Evolutionary conservation across 2,329 filamentous ascomycete species (phyloP).

Genomic region (Cytospora piceae): DNA sequence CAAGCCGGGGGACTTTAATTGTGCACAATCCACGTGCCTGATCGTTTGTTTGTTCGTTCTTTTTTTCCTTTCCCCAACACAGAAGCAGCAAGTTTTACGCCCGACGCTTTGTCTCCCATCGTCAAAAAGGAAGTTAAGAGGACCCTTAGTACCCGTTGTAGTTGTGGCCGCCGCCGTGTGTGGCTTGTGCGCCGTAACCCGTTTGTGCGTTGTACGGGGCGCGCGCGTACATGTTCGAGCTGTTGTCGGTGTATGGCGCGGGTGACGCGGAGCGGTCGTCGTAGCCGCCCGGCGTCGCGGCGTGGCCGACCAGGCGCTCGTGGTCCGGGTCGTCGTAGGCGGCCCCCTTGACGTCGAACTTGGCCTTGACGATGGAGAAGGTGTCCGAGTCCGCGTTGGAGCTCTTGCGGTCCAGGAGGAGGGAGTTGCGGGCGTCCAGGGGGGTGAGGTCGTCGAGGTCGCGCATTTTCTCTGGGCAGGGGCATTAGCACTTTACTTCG

Average conservation of each 20-base stretch:
- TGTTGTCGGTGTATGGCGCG: constrained; percentile 23
- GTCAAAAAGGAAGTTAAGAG: background rate
- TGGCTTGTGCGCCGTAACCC: constrained; percentile 12
- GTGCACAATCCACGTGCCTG: constrained; percentile 13
- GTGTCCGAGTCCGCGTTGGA: constrained; percentile 43
- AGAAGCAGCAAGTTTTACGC: constrained; percentile 10
- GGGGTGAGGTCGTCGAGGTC: constrained; percentile 84
- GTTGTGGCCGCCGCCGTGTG: constrained; percentile 10
- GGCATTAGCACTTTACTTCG: constrained; percentile 35
- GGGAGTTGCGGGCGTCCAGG: constrained; percentile 82
- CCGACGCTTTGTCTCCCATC: constrained; percentile 6
- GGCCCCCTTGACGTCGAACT: constrained; percentile 40
- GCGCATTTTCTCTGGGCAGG: constrained; percentile 68
- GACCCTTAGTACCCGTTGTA: background rate
- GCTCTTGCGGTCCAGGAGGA: constrained; percentile 67
- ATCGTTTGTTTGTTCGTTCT: background rate
- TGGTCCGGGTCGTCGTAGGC: constrained; percentile 38
- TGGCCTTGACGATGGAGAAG: constrained; percentile 48
- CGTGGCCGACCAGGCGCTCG: constrained; percentile 45
- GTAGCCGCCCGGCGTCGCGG: constrained; percentile 44
- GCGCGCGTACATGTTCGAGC: constrained; percentile 13
- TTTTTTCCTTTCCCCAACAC: background rate
- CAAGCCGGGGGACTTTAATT: constrained; percentile 10
- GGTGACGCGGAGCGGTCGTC: constrained; percentile 25
- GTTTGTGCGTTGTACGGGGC: constrained; percentile 12